Percentiles rank a stretch among this genome's conserved stretches.
Conservation (phyloP, 352 stramenopile genomes). For the Pythium myriotylum region DNA sequence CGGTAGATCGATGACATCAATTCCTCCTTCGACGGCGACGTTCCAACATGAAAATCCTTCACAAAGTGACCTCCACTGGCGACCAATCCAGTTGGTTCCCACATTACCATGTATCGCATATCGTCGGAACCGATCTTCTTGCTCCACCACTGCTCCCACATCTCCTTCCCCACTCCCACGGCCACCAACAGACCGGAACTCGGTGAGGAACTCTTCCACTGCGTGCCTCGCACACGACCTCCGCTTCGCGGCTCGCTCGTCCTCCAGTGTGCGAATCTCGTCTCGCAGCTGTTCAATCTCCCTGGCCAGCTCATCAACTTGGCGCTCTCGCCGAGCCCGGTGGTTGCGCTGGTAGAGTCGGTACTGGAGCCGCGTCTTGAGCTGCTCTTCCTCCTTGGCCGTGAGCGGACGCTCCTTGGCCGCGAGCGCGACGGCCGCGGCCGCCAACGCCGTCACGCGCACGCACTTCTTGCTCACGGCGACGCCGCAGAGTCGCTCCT, state of each 20-base stretch:
- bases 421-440: constrained; percentile 4
- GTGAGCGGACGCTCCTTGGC: constrained; percentile 8
- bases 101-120: no score
- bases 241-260: not conserved
- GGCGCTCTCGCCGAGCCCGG: constrained; percentile 16
- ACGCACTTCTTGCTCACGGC: not conserved
- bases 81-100: not conserved
- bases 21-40: not conserved
- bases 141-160: no score
- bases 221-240: no score
- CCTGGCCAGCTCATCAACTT: not conserved
- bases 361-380: constrained; percentile 25
- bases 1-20: not conserved
- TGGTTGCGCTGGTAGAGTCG: constrained; percentile 28
- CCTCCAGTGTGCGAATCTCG: not conserved
- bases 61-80: not conserved
- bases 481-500: not conserved
- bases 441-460: constrained; percentile 9
- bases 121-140: no score
- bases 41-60: not conserved
- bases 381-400: not conserved
- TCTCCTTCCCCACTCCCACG: no score
- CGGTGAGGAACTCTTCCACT: not conserved
- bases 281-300: constrained; percentile 4
- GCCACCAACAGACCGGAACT: no score